Evolutionary conservation across 2,329 filamentous ascomycete species (phyloP).

Genomic region (Trichophaea hybrida): DNA sequence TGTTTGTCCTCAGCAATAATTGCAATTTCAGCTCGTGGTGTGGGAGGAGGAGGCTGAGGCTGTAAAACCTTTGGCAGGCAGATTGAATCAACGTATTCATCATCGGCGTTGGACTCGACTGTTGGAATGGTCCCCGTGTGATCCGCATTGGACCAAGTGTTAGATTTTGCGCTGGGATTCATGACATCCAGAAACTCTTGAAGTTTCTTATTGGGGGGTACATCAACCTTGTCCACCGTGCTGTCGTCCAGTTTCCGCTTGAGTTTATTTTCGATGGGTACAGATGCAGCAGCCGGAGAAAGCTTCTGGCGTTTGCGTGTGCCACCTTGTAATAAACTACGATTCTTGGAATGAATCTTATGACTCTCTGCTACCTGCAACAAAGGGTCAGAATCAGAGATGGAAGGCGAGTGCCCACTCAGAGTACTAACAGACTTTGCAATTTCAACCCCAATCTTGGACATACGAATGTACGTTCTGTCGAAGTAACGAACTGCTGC

Average conservation of each 20-base stretch:
- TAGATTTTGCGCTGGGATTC: slow-evolving; percentile 51
- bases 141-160: slow-evolving; percentile 47
- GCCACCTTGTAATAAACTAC: neutral
- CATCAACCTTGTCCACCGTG: slow-evolving; percentile 1
- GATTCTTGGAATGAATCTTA: neutral
- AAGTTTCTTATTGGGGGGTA: slow-evolving; percentile 45
- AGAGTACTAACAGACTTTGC: slow-evolving; percentile 55
- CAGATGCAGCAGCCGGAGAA: neutral
- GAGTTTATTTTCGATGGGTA: slow-evolving; percentile 33
- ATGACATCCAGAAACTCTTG: slow-evolving; percentile 77
- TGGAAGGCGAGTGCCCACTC: neutral
- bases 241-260: slow-evolving; percentile 49
- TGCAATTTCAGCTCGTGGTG: neutral
- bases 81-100: slow-evolving; percentile 57
- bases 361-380: neutral
- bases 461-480: slow-evolving; percentile 88
- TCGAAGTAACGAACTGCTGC: slow-evolving; percentile 91
- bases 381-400: neutral
- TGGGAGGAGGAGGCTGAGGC: neutral
- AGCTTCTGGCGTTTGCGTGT: neutral
- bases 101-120: slow-evolving; percentile 45
- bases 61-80: slow-evolving; percentile 35
- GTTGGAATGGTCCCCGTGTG: slow-evolving; percentile 32
- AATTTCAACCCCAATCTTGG: slow-evolving; percentile 77
- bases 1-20: neutral